Evolutionary conservation across 1,139 yeast species (phyloP), one percentile per base, ranked within the genome.

Genomic region (Starmera stellimalicola): DNA sequence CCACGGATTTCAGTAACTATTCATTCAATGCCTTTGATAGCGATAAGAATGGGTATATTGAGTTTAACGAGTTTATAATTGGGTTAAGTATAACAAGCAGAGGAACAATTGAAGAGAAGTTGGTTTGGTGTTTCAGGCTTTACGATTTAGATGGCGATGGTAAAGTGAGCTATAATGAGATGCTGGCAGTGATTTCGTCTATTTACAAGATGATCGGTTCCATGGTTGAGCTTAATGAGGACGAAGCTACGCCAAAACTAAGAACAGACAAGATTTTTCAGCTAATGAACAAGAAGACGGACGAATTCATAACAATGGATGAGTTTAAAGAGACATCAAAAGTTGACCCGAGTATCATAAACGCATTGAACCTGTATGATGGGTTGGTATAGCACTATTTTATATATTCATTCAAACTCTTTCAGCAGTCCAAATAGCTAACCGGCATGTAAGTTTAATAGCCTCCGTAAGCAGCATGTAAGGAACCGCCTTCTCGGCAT

Each of bases 141-240:
- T 91, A 91, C 54, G 98, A 91, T 56, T 68, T 80, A 43, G 78
- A 83, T 51, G 72, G 73, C 37, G 81, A 77, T 44, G 97, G 95
- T 2, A 68, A 65, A 44, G 71, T 93, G 38, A 65, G 73, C 23
- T 84, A 78, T 54, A 70, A 73, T 25, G 97, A 91, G 53, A 74
- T 91, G 74, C 63, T 85, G 37, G 65, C 74, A 4, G 85, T 93
- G 29, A 82, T 88, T 7, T 66, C 70, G 19, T 83, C 97, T 18
- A 84, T 91, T 26, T 91, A 91, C 57, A 83, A 83, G 57, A 87
- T 93, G 97, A 81, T 91, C 37, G 99, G 98, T 1, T 71, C 88
- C 2, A 88, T 88, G 94, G 95, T 88, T 41, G 77, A 79, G 41
- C 65, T 88, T 35, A 87, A 88, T 7, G 91, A 77, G n/a, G 95